These are phyloP conservation scores for Fusarium bactridioides DNA, from an alignment of 2,329 filamentous ascomycete genomes.

Conservation along the genomic window DNA sequence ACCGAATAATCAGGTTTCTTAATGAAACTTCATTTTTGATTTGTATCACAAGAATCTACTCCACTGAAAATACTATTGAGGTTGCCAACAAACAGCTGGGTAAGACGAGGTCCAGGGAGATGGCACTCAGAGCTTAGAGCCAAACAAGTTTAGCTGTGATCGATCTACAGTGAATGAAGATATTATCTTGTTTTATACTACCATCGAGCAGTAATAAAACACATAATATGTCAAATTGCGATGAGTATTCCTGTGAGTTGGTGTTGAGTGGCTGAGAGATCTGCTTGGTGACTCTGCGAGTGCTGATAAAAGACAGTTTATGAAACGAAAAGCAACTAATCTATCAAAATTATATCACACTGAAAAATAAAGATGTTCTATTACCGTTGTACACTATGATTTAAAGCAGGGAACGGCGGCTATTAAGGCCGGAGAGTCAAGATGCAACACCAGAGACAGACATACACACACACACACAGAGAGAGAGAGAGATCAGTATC, in stretches of 20 bases:
- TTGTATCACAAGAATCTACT: neutral
- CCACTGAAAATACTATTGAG: neutral
- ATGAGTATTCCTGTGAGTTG: neutral
- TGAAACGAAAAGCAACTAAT: neutral
- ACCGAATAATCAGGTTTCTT: too few species aligned
- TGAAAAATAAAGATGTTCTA: neutral
- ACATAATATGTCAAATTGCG: neutral
- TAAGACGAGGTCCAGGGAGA: neutral
- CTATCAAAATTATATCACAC: too few species aligned
- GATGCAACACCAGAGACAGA: neutral
- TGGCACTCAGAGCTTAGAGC: neutral
- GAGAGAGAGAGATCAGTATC: too few species aligned
- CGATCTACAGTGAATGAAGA: neutral
- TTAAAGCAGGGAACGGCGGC: neutral
- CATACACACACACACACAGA: too few species aligned
- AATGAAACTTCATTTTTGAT: too few species aligned
- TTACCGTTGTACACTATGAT: neutral
- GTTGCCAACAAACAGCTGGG: neutral
- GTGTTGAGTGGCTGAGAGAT: neutral
- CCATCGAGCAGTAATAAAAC: neutral
- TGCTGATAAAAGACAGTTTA: neutral
- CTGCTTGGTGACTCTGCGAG: neutral
- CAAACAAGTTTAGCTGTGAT: neutral
- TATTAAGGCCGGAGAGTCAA: neutral
- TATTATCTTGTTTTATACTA: neutral